phyloP scores from a whole-genome alignment of 805 yeast species.

The Metschnikowia borealis region DNA sequence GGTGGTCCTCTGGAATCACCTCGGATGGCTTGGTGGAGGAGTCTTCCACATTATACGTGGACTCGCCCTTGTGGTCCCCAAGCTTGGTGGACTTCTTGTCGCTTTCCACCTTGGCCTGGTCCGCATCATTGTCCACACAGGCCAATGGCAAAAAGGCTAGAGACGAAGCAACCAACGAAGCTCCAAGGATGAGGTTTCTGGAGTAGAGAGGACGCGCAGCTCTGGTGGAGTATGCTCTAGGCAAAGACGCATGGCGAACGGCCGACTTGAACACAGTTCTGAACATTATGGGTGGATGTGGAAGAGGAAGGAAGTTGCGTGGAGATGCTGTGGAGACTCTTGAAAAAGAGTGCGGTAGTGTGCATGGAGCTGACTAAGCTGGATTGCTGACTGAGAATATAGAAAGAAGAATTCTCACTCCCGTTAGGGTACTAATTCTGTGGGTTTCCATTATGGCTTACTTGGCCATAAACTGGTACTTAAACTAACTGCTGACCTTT shows the following conservation, averaged over 20 bases:
- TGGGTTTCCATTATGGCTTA: too few relatives aligned
- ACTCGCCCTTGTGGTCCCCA: slow-evolving; percentile 6
- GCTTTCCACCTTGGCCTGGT: slow-evolving; percentile 10
- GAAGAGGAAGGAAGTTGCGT: neutral
- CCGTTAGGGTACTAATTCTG: too few relatives aligned
- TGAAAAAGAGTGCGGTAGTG: slow-evolving; percentile 5
- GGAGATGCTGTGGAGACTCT: neutral
- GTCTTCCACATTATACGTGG: slow-evolving; percentile 7
- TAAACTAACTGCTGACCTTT: too few relatives aligned
- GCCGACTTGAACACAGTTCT: slow-evolving; percentile 14
- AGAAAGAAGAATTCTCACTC: too few relatives aligned
- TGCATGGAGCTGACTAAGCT: slow-evolving; percentile 4
- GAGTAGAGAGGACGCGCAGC: slow-evolving; percentile 1
- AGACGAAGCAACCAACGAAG: slow-evolving; percentile 11
- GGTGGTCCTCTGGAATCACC: slow-evolving; percentile 11
- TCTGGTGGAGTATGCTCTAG: slow-evolving; percentile 12
- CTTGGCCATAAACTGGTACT: too few relatives aligned
- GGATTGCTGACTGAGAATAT: neutral
- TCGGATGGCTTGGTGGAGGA: slow-evolving; percentile 6
- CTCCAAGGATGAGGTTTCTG: slow-evolving; percentile 4
- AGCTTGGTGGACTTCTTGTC: slow-evolving; percentile 7
- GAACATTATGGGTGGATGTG: slow-evolving; percentile 9
- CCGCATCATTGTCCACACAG: slow-evolving; percentile 14
- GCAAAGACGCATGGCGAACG: slow-evolving; percentile 10
- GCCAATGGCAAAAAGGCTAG: slow-evolving; percentile 5